These are phyloP conservation scores for Myxozyma sirexii DNA, from an alignment of 805 yeast species.

Conservation along the genomic window DNA sequence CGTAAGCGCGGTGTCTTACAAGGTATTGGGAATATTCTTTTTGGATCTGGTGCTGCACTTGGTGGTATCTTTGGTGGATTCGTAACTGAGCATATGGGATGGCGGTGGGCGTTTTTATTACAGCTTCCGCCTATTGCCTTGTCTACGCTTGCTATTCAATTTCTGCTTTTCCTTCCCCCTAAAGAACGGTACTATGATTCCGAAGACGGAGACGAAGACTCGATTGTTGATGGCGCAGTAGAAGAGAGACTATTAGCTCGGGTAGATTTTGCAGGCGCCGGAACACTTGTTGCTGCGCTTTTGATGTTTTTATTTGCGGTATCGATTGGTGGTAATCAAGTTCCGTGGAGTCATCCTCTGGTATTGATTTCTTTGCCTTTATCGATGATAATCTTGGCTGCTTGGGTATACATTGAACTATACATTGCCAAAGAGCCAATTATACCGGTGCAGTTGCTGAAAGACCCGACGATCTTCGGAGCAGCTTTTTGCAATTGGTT, in stretches of 20 bases:
- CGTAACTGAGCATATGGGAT: constrained; percentile 51
- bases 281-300: constrained; percentile 59
- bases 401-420: constrained; percentile 57
- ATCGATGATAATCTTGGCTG: constrained; percentile 42
- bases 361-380: constrained; percentile 45
- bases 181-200: constrained; percentile 42
- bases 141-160: constrained; percentile 71
- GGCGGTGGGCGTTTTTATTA: constrained; percentile 50
- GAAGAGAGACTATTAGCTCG: constrained; percentile 47
- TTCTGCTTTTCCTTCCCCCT: constrained; percentile 54
- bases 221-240: constrained; percentile 10
- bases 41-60: constrained; percentile 65
- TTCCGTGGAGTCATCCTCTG: constrained; percentile 51
- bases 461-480: constrained; percentile 61
- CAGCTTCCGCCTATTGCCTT: constrained; percentile 50
- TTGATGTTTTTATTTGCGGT: constrained; percentile 66
- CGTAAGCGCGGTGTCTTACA: constrained; percentile 71
- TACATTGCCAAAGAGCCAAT: constrained; percentile 63
- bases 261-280: constrained; percentile 69
- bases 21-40: constrained; percentile 67
- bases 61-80: constrained; percentile 56
- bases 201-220: constrained; percentile 14
- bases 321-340: constrained; percentile 63
- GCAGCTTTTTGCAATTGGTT: constrained; percentile 74
- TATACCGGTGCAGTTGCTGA: constrained; percentile 62